Conservation (phyloP, 306 rosid genomes). For the Citrullus mucosospermus region DNA sequence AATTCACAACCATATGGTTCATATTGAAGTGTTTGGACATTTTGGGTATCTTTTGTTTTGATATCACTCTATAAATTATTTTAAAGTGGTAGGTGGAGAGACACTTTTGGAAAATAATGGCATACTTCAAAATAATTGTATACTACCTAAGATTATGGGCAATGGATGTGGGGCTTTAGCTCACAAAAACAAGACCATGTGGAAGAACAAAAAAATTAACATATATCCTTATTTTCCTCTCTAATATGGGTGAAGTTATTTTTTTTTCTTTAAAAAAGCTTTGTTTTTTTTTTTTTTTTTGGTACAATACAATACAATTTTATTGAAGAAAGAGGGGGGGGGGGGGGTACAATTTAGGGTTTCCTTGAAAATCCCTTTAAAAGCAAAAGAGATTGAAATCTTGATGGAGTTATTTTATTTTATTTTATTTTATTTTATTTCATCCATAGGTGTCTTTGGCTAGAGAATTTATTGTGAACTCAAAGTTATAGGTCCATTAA, state of each 20-base stretch:
- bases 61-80: neutral
- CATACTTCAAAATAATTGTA: slow-evolving; percentile 2
- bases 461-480: no score
- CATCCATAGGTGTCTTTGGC: no score
- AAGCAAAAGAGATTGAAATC: neutral
- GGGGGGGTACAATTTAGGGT: neutral
- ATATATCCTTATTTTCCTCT: neutral
- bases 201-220: neutral
- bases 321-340: neutral
- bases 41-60: neutral
- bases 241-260: neutral
- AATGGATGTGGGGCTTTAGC: neutral
- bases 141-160: neutral
- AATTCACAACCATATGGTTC: neutral
- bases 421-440: neutral
- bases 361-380: neutral
- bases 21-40: neutral
- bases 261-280: neutral
- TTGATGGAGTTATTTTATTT: neutral
- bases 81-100: neutral
- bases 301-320: neutral
- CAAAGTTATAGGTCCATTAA: no score
- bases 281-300: neutral
- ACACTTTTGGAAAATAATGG: neutral
- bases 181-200: neutral